Evolutionary conservation across 371 early-diverging fungal species (phyloP), one percentile per base, ranked within the genome.

Genomic region (Rhizopus microsporus): DNA sequence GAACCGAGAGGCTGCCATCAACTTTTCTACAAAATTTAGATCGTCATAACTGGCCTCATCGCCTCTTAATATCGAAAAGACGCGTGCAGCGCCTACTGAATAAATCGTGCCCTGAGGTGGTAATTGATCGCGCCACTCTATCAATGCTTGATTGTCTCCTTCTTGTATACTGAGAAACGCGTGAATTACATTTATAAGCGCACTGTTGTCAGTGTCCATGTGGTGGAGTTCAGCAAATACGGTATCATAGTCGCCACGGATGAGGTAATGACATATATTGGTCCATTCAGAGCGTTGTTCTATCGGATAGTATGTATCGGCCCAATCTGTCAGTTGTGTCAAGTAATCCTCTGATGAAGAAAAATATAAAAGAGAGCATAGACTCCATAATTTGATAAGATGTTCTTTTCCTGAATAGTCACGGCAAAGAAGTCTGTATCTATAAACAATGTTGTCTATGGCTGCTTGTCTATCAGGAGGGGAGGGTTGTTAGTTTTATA

Each of bases 161-260:
- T n/a, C 33, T 17, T 3, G 29, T 29, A 32, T 40, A 7, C 4
- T 29, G 4, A 9, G 13, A 23, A 44, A 31, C 3, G 15, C 38
- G 17, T 52, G 17, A n/a, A 60, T 54, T 17, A 39, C 6, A 4
- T 39, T 16, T 8, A 46, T 52, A 45, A 38, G 16, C 5, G 4
- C 29, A 4, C 10, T 30, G 10, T 31, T 32, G 12, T 29, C 17
- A 4, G 32, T 6, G 16, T 31, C 7, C 8, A 48, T 23, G 9
- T 23, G 13, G 2, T 55, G n/a, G 3, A 59, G 39, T 0, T 23
- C 15, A 6, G 42, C 33, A 13, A 47, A 42, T 4, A 58, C 43
- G 23, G 48, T 43, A 2, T n/a, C 37, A 0, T 31, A 31, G n/a
- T 63, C 48, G n/a, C 54, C 59, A 40, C 64, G 64, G 2, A 63